These are phyloP conservation scores for Lactarius akahatsu DNA, from an alignment of 768 basidiomycete species.

Conservation along the genomic window DNA sequence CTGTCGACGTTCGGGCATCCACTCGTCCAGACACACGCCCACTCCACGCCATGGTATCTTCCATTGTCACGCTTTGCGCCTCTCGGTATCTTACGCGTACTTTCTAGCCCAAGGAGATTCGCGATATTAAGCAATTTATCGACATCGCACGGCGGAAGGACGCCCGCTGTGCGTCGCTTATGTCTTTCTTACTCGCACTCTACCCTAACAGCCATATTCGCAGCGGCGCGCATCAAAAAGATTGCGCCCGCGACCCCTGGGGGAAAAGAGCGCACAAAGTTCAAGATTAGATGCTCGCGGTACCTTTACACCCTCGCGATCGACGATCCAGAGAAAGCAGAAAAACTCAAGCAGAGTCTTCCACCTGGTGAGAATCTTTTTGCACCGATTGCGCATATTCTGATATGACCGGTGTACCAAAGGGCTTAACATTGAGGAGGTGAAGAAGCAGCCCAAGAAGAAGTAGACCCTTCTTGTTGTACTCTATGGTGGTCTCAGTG, in stretches of 20 bases:
- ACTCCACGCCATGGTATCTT: conserved; percentile 17
- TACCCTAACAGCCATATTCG: conserved; percentile 10
- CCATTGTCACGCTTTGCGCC: not conserved
- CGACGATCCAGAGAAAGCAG: conserved; percentile 97
- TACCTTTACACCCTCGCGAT: conserved; percentile 97
- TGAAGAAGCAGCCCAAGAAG: conserved; percentile 66
- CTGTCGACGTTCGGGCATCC: not conserved
- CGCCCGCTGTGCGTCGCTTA: conserved; percentile 75
- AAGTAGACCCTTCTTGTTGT: conserved; percentile 46
- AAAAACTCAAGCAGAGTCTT: conserved; percentile 92
- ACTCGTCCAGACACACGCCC: not conserved
- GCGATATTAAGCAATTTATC: conserved; percentile 98
- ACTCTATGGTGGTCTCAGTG: not conserved
- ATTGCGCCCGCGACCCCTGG: conserved; percentile 63
- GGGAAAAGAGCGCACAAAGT: conserved; percentile 87
- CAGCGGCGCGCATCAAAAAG: conserved; percentile 99
- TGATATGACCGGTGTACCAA: not conserved
- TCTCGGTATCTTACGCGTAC: not conserved
- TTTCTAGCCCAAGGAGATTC: conserved; percentile 90
- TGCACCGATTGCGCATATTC: not conserved
- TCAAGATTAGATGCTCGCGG: conserved; percentile 96
- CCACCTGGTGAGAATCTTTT: conserved; percentile 77
- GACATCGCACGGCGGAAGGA: conserved; percentile 97
- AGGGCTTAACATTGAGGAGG: conserved; percentile 74
- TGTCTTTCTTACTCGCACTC: conserved; percentile 1